Base-by-base conservation (phyloP, 139 green algal genomes). In the Chlorella sp. region DNA sequence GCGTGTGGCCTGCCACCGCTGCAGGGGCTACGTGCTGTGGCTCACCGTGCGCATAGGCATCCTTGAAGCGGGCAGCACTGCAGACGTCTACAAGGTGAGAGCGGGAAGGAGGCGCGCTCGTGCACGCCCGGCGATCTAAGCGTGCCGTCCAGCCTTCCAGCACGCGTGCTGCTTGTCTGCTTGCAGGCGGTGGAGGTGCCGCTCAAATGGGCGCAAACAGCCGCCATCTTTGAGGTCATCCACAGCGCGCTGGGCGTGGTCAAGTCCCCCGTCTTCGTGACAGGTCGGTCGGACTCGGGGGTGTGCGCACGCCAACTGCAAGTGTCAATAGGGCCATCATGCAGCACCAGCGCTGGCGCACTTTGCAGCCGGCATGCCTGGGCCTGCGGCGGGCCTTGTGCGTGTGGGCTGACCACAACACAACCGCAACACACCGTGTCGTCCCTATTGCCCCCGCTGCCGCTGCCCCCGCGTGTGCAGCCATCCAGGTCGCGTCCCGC, bases 181-280 rank as follows among this genome's bases (percentile, higher is more conserved):
- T 49, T 49, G 49, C 79, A 94, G 87, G 80, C 72, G 22, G 82
- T 90, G 0, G 83, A 90, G 68, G 1, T 89, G 5, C 89, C 91
- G 2, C 75, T 97, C 31, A 95, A 95, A 75, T 72, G 93, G 30
- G 84, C 83, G 2, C 93, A 98, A 71, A 94, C 89, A 3, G 87
- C 90, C 3, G 93, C 93, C 2, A 50, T 97, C 0, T 49, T 96
- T 77, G 93, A 98, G 82, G 82, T 94, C 67, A 31, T 96, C n/a
- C 93, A 98, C 79, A 86, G 81, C 31, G 79, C 80, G 0, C 1
- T 91, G 2, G 89, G 93, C 31, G 32, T 98, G 0, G 92, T 96
- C 34, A 82, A 88, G 23, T 94, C 90, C 0, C 92, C 93, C 0
- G 81, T 97, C 0, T 67, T 86, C 24, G 88, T 95, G 69, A 97